phyloP scores from a whole-genome alignment of 2,329 filamentous ascomycete genomes.

The Colletotrichum lentis region DNA sequence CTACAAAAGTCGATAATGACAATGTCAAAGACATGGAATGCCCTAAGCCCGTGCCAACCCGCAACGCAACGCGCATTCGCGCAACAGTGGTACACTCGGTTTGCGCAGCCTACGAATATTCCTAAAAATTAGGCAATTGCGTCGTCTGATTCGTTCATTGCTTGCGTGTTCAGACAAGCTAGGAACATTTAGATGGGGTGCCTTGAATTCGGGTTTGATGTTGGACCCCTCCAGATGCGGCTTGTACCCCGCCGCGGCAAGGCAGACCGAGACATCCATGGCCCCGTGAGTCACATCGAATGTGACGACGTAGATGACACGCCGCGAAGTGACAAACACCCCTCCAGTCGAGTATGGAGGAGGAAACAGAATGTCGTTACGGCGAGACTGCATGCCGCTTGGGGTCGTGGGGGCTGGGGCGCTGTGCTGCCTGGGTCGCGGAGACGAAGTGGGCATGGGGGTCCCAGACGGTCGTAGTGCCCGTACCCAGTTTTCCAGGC shows the following conservation, averaged over 20 bases:
- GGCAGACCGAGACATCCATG: slow-evolving; percentile 9
- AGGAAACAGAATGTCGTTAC: background rate
- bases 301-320: background rate
- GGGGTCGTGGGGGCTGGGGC: slow-evolving; percentile 6
- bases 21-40: background rate
- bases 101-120: background rate
- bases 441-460: slow-evolving; percentile 2
- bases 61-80: background rate
- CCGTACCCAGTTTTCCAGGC: slow-evolving; percentile 14
- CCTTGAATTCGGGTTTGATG: slow-evolving; percentile 3
- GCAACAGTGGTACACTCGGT: background rate
- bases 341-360: background rate
- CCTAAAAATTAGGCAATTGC: background rate
- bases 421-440: slow-evolving; percentile 7
- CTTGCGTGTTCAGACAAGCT: background rate
- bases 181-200: background rate
- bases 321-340: background rate
- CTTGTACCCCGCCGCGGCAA: slow-evolving; percentile 1
- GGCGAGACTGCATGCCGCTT: background rate
- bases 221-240: background rate
- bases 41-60: background rate
- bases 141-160: slow-evolving; percentile 3
- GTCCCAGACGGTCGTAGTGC: background rate
- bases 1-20: background rate
- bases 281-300: slow-evolving; percentile 8